phyloP scores from a whole-genome alignment of 139 green algal genomes.

The Chlamydomonas applanata region DNA sequence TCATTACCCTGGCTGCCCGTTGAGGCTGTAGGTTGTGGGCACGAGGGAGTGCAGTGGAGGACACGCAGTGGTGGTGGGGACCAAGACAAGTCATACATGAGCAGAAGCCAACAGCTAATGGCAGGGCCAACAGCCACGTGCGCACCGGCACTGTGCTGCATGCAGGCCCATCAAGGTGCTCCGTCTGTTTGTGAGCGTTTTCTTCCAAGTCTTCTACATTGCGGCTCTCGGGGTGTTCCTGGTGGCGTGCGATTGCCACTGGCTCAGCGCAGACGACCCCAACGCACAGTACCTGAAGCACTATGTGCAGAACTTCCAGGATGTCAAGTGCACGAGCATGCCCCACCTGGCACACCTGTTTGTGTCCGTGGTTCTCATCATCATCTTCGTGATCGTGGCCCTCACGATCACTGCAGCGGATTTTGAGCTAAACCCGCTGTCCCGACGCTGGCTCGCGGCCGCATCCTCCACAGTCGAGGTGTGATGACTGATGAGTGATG shows the following conservation, averaged over 20 bases:
- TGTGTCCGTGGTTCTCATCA: constrained; percentile 13
- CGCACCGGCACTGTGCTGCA: neutral
- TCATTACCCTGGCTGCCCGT: neutral
- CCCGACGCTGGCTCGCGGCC: constrained; percentile 22
- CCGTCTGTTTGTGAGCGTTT: constrained; percentile 32
- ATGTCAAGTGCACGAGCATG: constrained; percentile 40
- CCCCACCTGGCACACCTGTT: constrained; percentile 38
- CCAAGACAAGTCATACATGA: too few species aligned
- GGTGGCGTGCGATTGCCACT: constrained; percentile 32
- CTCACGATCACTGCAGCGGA: constrained; percentile 40
- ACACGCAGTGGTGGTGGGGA: too few species aligned
- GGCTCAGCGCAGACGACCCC: constrained; percentile 14
- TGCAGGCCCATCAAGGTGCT: constrained; percentile 51
- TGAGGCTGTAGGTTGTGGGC: too few species aligned
- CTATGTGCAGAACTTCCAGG: constrained; percentile 8
- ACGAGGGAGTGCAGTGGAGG: too few species aligned
- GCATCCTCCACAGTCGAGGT: constrained; percentile 28
- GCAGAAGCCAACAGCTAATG: too few species aligned
- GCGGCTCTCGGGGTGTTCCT: constrained; percentile 37
- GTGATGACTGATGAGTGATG: constrained; percentile 13
- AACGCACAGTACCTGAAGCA: neutral
- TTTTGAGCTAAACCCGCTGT: constrained; percentile 41
- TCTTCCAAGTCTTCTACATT: constrained; percentile 50
- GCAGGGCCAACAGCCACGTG: too few species aligned
- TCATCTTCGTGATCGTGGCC: constrained; percentile 30